Evolutionary conservation across 2,329 filamentous ascomycete genomes (phyloP).

Genomic region (Fonsecaea pedrosoi): DNA sequence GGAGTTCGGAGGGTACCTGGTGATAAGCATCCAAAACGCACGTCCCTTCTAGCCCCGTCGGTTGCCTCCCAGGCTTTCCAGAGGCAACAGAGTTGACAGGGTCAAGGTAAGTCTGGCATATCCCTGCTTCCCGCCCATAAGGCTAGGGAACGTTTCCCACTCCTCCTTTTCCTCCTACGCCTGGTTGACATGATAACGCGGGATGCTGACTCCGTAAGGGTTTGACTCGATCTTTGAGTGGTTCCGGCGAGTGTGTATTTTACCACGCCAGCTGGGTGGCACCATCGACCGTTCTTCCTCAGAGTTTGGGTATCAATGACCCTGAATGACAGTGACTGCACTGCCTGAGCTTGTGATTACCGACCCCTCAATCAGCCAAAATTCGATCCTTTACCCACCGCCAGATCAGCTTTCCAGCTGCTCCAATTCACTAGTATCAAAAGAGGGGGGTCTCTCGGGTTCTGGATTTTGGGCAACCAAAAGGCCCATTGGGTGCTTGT

Average conservation of each 20-base stretch:
- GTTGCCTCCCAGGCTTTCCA: neutral
- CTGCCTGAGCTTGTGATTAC: neutral
- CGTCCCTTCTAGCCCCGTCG: conserved; percentile 4
- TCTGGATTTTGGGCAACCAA: neutral
- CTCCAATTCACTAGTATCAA: neutral
- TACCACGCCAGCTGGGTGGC: neutral
- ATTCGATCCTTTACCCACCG: neutral
- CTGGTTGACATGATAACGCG: neutral
- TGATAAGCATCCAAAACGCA: conserved; percentile 12
- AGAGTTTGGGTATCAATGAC: neutral
- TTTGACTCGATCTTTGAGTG: neutral
- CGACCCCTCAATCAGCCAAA: conserved; percentile 3
- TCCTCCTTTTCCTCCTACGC: neutral
- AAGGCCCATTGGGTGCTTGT: neutral
- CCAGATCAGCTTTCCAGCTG: neutral
- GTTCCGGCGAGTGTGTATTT: neutral
- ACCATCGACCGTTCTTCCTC: neutral
- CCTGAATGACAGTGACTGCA: neutral
- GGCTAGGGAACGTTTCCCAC: neutral
- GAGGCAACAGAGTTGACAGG: neutral
- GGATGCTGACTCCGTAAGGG: conserved; percentile 1
- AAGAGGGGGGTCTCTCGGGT: neutral
- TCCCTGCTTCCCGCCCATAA: neutral
- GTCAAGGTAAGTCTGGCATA: neutral
- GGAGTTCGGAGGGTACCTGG: conserved; percentile 4